Base-by-base conservation (phyloP, 176 grass and related monocot species). In the Eleusine indica region DNA sequence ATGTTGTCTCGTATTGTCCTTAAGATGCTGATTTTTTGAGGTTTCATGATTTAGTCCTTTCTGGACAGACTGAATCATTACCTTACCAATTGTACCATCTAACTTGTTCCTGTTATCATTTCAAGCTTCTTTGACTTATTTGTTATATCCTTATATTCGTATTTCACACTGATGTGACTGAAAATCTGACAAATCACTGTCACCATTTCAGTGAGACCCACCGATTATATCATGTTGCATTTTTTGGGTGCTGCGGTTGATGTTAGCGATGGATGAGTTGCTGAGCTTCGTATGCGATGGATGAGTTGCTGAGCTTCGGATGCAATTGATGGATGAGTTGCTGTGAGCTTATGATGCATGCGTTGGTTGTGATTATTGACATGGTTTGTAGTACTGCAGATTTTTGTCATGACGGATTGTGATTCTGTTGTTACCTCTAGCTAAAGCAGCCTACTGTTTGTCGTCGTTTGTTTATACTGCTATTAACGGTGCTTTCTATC, bases 191-290 rank as follows among this genome's bases (percentile, higher is more conserved):
- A 25, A 47, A 48, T 15, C 0, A 2, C 25, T 17, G 5, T 22
- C 19, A 54, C 57, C 25, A 3, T 83, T 37, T 73, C 75, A 88
- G 86, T 88, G 80, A 88, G 68, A 47, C 73, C 58, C 40, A 19
- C 7, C 5, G 66, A 9, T 1, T 1, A 21, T 56, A 56, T 57
- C 16, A 19, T 6, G 5, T 16, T 7, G 1, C 37, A 71, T 35
- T 12, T 66, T 83, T 72, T 62, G 29, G 29, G 17, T 30, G 15
- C 35, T 0, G 21, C 4, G 9, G 39, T 74, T 70, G 71, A 18
- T 57, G 49, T 21, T 14, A 17, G 10, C 22, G 6, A 28, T 42
- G 35, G 38, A 41, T 22, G 66, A 83, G 53, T 32, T 83, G 30
- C 35, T 56, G 68, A 73, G 54, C 15, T 60, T 51, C 51, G 71